Evolutionary conservation across 2,329 filamentous ascomycete genomes (phyloP).

Genomic region (Chaetomiaceae sp.): DNA sequence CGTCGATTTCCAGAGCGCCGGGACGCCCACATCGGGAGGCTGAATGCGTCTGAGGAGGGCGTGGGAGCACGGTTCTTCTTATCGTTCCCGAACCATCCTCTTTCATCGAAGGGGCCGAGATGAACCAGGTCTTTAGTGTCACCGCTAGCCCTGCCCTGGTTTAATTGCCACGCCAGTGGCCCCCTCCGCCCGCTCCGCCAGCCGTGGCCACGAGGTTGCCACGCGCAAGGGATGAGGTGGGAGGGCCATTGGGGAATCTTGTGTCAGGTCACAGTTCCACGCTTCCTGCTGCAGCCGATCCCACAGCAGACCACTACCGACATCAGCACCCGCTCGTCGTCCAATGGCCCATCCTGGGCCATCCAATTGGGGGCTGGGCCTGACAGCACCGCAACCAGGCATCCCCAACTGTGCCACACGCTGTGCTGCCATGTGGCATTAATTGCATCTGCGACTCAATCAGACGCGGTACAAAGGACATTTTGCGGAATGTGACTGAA

Average conservation of each 20-base stretch:
- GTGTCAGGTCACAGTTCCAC: slow-evolving; percentile 8
- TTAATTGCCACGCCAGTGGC: slow-evolving; percentile 15
- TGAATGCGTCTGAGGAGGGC: background rate
- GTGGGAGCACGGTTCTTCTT: background rate
- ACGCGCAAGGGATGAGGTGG: slow-evolving; percentile 7
- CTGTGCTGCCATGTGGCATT: slow-evolving; percentile 19
- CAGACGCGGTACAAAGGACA: slow-evolving; percentile 8
- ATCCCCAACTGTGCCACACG: background rate
- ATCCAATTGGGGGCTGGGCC: slow-evolving; percentile 6
- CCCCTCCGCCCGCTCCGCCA: background rate
- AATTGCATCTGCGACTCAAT: slow-evolving; percentile 10
- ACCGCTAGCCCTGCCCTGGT: slow-evolving; percentile 10
- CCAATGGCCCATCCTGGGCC: too few relatives aligned
- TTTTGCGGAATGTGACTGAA: slow-evolving; percentile 4
- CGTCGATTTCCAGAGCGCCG: background rate
- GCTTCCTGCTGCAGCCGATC: slow-evolving; percentile 7
- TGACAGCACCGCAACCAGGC: background rate
- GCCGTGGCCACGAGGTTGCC: slow-evolving; percentile 20
- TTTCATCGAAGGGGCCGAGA: background rate
- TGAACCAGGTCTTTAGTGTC: slow-evolving; percentile 1
- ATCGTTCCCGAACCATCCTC: background rate
- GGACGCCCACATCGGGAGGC: background rate
- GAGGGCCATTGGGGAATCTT: slow-evolving; percentile 3
- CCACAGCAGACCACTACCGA: slow-evolving; percentile 11
- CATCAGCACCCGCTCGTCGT: slow-evolving; percentile 8